Evolutionary conservation across 805 yeast genomes (phyloP).

Genomic region (Torulaspora maleeae): DNA sequence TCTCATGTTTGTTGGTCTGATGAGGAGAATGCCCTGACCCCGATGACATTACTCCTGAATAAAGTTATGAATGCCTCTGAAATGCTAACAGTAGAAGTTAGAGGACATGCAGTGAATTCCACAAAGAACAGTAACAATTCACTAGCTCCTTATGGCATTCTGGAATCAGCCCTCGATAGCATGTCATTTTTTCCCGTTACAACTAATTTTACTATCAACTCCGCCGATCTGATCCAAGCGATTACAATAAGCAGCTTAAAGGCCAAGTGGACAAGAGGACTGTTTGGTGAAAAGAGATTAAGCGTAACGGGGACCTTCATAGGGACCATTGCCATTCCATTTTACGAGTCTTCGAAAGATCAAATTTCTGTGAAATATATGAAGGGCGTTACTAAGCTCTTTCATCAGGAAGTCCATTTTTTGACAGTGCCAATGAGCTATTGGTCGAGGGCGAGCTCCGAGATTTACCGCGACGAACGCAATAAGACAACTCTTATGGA

Average conservation of each 20-base stretch:
- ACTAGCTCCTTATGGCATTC: conserved; percentile 17
- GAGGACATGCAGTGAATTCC: conserved; percentile 13
- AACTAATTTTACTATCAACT: conserved; percentile 24
- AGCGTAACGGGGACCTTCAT: conserved; percentile 39
- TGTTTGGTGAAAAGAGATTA: conserved; percentile 32
- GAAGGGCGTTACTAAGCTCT: conserved; percentile 42
- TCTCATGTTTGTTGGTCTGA: conserved; percentile 31
- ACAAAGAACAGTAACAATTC: background rate
- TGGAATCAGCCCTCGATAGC: conserved; percentile 16
- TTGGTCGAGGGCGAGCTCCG: conserved; percentile 46
- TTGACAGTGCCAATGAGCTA: conserved; percentile 41
- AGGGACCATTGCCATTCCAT: conserved; percentile 34
- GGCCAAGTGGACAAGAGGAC: conserved; percentile 34
- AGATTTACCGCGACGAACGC: conserved; percentile 23
- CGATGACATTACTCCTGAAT: conserved; percentile 29
- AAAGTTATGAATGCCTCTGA: conserved; percentile 22
- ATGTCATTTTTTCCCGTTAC: conserved; percentile 21
- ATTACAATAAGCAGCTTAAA: conserved; percentile 38
- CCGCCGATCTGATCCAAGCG: conserved; percentile 32
- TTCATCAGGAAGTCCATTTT: conserved; percentile 39
- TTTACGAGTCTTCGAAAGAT: conserved; percentile 24
- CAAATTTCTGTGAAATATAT: conserved; percentile 36
- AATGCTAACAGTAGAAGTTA: conserved; percentile 17
- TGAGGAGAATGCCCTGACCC: conserved; percentile 32
- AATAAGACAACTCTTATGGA: conserved; percentile 29